Conservation (phyloP, 2,329 filamentous ascomycete genomes). For the Epichloe sibirici region DNA sequence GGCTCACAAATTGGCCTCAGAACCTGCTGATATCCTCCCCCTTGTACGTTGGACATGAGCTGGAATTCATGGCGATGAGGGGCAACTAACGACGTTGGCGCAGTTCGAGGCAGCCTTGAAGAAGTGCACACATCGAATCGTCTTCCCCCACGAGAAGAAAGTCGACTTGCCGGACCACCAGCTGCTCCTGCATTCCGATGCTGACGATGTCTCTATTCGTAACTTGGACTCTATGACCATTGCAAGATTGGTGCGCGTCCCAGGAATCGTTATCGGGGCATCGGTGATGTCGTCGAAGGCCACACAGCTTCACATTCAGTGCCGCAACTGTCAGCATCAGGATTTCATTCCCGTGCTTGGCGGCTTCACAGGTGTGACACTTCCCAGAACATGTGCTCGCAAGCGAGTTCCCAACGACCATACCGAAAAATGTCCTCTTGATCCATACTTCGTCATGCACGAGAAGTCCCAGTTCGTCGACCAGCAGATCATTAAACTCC, state of each 20-base stretch:
- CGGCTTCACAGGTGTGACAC: conserved; percentile 75
- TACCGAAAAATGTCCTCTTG: conserved; percentile 69
- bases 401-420: conserved; percentile 51
- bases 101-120: conserved; percentile 87
- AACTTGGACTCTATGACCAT: conserved; percentile 89
- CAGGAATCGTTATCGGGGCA: conserved; percentile 93
- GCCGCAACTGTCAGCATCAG: conserved; percentile 68
- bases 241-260: conserved; percentile 87
- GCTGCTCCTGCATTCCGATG: conserved; percentile 84
- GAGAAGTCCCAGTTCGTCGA: conserved; percentile 93
- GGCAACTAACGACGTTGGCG: not conserved
- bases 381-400: conserved; percentile 68
- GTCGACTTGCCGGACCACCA: conserved; percentile 78
- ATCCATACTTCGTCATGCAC: conserved; percentile 92
- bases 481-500: conserved; percentile 94
- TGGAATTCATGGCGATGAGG: not conserved
- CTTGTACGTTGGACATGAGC: conserved; percentile 45
- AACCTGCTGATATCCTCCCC: conserved; percentile 85
- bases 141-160: conserved; percentile 63
- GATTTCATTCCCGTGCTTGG: conserved; percentile 62
- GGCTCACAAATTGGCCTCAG: conserved; percentile 76
- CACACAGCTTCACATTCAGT: conserved; percentile 74
- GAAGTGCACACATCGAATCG: conserved; percentile 84
- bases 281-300: conserved; percentile 96
- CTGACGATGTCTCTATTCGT: conserved; percentile 83